Evolutionary conservation across 2,329 filamentous ascomycete genomes (phyloP).

Genomic region (Verticillium zaregamsianum): DNA sequence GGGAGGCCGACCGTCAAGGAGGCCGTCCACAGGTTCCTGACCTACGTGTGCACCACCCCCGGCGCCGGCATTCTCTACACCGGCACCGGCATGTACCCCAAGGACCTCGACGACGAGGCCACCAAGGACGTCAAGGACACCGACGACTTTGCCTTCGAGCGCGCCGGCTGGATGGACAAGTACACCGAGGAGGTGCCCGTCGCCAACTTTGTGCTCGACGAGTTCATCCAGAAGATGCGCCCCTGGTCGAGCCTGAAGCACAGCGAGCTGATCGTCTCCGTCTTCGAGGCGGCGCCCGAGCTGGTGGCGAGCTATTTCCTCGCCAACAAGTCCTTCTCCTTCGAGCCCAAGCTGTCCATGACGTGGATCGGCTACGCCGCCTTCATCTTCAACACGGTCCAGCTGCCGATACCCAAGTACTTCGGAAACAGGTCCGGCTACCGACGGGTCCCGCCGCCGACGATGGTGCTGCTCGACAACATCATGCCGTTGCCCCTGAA

Average conservation of each 20-base stretch:
- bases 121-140: constrained; percentile 32
- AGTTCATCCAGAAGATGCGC: constrained; percentile 73
- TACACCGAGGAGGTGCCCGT: constrained; percentile 66
- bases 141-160: constrained; percentile 63
- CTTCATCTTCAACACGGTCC: constrained; percentile 78
- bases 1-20: constrained; percentile 53
- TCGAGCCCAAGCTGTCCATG: constrained; percentile 86
- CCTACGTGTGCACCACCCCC: constrained; percentile 69
- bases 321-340: constrained; percentile 73
- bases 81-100: constrained; percentile 81
- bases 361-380: constrained; percentile 95
- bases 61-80: constrained; percentile 71
- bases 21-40: constrained; percentile 70
- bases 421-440: constrained; percentile 65
- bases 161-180: constrained; percentile 64
- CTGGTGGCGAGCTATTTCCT: constrained; percentile 84
- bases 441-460: constrained; percentile 69
- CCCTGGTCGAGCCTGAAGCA: constrained; percentile 81
- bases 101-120: constrained; percentile 53
- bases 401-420: constrained; percentile 65
- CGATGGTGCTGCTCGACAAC: constrained; percentile 76
- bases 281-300: constrained; percentile 80
- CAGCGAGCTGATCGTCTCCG: constrained; percentile 72
- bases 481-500: constrained; percentile 79
- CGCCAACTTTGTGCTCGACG: constrained; percentile 73